Percentiles rank a stretch among this genome's conserved stretches.
These are phyloP conservation scores for Arthroderma sp. DNA, from an alignment of 2,329 filamentous ascomycete species.

Conservation along the genomic window DNA sequence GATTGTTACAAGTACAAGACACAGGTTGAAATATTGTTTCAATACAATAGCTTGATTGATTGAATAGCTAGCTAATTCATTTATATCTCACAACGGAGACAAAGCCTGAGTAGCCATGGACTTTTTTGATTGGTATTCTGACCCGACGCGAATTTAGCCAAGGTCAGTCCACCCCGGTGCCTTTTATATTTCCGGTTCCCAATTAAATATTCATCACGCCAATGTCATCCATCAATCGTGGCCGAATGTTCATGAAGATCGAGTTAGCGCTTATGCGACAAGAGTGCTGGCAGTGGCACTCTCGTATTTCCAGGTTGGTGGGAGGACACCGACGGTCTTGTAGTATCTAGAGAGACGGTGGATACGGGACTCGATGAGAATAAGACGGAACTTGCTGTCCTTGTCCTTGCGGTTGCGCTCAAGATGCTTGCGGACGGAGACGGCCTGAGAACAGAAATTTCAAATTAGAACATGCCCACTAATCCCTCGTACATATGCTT, in stretches of 20 bases:
- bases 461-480: neutral
- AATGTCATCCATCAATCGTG: too few species aligned
- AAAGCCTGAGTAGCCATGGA: too few species aligned
- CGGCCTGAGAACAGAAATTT: slow-evolving; percentile 47
- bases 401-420: slow-evolving; percentile 99
- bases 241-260: too few species aligned
- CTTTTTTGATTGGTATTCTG: too few species aligned
- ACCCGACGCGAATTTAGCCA: too few species aligned
- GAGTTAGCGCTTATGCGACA: slow-evolving; percentile 56
- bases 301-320: slow-evolving; percentile 99
- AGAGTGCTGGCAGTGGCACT: slow-evolving; percentile 88
- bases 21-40: neutral
- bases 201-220: too few species aligned
- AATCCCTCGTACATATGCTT: neutral
- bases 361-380: slow-evolving; percentile 99
- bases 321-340: slow-evolving; percentile 76
- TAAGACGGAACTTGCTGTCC: slow-evolving; percentile 99
- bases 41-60: too few species aligned
- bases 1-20: neutral
- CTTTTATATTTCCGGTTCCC: too few species aligned
- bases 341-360: slow-evolving; percentile 99
- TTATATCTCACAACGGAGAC: too few species aligned
- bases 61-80: too few species aligned
- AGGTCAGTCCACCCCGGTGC: too few species aligned
- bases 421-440: slow-evolving; percentile 99